phyloP scores from a whole-genome alignment of 345 rosid species.

The Pugionium dolabratum region DNA sequence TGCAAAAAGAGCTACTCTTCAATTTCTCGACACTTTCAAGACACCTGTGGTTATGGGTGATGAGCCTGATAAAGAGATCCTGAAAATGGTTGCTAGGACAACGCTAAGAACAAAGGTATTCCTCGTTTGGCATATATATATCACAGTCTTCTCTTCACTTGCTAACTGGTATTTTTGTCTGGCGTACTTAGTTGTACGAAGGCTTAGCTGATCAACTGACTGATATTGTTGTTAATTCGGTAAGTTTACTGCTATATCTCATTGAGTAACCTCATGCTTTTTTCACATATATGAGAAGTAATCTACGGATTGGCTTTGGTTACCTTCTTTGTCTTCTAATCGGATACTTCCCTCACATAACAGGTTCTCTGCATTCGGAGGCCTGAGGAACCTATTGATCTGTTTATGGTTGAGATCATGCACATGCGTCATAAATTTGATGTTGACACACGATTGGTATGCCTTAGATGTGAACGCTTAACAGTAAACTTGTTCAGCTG shows the following conservation, averaged over 20 bases:
- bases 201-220: constrained; percentile 92
- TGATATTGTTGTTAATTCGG: constrained; percentile 81
- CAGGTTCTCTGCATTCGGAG: constrained; percentile 89
- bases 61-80: constrained; percentile 93
- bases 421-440: no score
- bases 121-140: constrained; percentile 3
- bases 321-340: constrained; percentile 4
- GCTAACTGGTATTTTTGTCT: constrained; percentile 10
- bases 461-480: not conserved
- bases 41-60: constrained; percentile 92
- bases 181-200: constrained; percentile 66
- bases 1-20: constrained; percentile 92
- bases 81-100: constrained; percentile 97
- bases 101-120: constrained; percentile 89
- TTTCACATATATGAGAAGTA: not conserved
- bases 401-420: constrained; percentile 65
- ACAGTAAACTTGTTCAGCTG: not conserved
- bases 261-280: not conserved
- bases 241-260: constrained; percentile 41
- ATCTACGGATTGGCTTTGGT: constrained; percentile 16
- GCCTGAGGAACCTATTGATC: constrained; percentile 87
- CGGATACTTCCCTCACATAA: constrained; percentile 28
- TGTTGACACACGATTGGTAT: constrained; percentile 77
- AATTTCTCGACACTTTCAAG: constrained; percentile 88
- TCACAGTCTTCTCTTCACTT: not conserved